Conservation (phyloP, 495 filamentous ascomycete species). For the Penicillium nucicola region DNA sequence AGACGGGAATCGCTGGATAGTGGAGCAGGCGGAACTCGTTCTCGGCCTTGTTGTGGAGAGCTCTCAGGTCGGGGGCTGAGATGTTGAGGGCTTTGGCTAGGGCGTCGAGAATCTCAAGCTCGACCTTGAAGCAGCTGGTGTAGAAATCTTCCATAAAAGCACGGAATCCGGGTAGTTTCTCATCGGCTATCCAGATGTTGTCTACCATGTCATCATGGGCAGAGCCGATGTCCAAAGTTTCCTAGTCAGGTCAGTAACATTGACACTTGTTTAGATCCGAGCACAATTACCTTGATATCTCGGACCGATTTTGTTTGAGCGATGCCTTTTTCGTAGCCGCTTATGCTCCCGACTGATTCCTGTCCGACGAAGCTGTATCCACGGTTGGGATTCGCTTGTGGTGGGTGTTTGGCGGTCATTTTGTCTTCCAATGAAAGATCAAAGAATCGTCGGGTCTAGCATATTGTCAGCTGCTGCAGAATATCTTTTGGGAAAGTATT, state of each 20-base stretch:
- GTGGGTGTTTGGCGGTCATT: conserved; percentile 54
- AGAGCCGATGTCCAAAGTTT: conserved; percentile 62
- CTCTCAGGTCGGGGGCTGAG: conserved; percentile 40
- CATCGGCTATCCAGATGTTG: conserved; percentile 59
- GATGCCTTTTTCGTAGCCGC: conserved; percentile 42
- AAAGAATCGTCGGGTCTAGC: conserved; percentile 33
- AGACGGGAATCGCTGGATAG: conserved; percentile 31
- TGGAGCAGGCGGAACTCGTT: conserved; percentile 47
- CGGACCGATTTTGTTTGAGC: conserved; percentile 19
- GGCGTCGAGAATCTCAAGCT: conserved; percentile 40
- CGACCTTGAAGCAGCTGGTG: conserved; percentile 32
- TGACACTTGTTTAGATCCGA: not conserved
- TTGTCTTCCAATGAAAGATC: conserved; percentile 39
- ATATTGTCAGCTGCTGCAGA: not conserved
- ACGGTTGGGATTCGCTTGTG: conserved; percentile 47
- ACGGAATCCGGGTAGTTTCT: conserved; percentile 57
- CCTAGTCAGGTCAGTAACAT: conserved; percentile 31
- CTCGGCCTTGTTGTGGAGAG: conserved; percentile 45
- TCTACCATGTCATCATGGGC: conserved; percentile 35
- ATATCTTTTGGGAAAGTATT: not conserved
- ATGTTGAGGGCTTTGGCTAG: conserved; percentile 46
- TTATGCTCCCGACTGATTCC: conserved; percentile 57
- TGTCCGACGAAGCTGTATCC: conserved; percentile 49
- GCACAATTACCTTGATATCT: conserved; percentile 22
- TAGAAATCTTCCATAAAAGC: conserved; percentile 52